Evolutionary conservation across 1,284 basidiomycete genomes (phyloP).

Genomic region (Apiotrichum gracile): DNA sequence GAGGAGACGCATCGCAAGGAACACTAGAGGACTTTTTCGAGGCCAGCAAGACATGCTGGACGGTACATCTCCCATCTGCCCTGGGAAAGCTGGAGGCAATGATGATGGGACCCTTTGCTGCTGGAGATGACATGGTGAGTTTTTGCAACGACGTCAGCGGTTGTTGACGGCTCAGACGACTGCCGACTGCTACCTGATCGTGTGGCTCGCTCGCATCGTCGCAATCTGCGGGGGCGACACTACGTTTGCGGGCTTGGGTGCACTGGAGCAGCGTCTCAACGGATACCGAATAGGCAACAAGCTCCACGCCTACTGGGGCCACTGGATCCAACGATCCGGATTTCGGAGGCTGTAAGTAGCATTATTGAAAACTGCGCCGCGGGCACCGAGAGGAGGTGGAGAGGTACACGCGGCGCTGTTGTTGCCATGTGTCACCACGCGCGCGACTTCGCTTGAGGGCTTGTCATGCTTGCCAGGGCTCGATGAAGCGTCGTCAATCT

Average conservation of each 20-base stretch:
- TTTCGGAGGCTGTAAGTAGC: constrained; percentile 64
- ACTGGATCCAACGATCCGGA: constrained; percentile 58
- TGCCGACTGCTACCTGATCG: constrained; percentile 71
- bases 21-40: constrained; percentile 42
- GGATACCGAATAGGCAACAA: constrained; percentile 39
- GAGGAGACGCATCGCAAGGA: constrained; percentile 29
- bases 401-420: too few species aligned
- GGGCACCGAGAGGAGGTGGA: too few species aligned
- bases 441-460: too few species aligned
- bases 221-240: constrained; percentile 54
- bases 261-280: constrained; percentile 33
- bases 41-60: constrained; percentile 49
- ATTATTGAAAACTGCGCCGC: too few species aligned
- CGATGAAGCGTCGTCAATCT: too few species aligned
- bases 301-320: constrained; percentile 56
- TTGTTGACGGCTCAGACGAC: constrained; percentile 53
- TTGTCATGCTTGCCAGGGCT: too few species aligned
- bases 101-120: constrained; percentile 63
- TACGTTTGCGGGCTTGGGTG: constrained; percentile 47
- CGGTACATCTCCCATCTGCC: constrained; percentile 49
- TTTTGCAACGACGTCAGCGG: background rate
- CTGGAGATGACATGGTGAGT: constrained; percentile 55
- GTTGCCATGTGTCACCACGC: too few species aligned
- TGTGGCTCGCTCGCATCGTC: constrained; percentile 66
- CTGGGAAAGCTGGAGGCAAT: constrained; percentile 54